These are phyloP conservation scores for Saururus chinensis DNA, from an alignment of 164 flowering plant species.

Conservation along the genomic window DNA sequence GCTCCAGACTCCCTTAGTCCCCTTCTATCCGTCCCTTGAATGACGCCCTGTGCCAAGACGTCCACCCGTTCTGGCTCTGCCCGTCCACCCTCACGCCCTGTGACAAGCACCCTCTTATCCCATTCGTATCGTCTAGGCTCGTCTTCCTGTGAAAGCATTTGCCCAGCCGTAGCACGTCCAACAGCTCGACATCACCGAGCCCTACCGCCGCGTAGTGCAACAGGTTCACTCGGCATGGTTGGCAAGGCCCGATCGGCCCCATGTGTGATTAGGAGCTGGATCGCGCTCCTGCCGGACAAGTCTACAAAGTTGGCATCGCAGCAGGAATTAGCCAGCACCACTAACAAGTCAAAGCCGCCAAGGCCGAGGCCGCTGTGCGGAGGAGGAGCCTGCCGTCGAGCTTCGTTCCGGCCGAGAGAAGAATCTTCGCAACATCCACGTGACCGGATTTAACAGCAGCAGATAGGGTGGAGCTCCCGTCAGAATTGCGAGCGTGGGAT, in stretches of 20 bases:
- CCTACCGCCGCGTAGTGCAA: slow-evolving; percentile 49
- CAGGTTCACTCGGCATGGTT: slow-evolving; percentile 41
- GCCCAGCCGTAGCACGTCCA: slow-evolving; percentile 30
- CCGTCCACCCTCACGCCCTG: slow-evolving; percentile 48
- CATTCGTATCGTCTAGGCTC: slow-evolving; percentile 31
- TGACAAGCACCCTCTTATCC: slow-evolving; percentile 39
- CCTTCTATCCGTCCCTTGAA: slow-evolving; percentile 53
- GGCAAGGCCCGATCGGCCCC: slow-evolving; percentile 28
- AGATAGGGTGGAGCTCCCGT: slow-evolving; percentile 26
- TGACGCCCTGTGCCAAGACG: slow-evolving; percentile 66
- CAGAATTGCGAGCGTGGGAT: slow-evolving; percentile 20
- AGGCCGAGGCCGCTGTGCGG: slow-evolving; percentile 36
- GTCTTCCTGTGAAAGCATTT: slow-evolving; percentile 56
- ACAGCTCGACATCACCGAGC: slow-evolving; percentile 29
- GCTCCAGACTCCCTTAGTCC: too few species aligned
- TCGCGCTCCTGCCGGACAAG: slow-evolving; percentile 30
- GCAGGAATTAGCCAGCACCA: slow-evolving; percentile 12
- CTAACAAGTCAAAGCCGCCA: slow-evolving; percentile 41
- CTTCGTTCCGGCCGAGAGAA: slow-evolving; percentile 18
- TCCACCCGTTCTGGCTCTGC: slow-evolving; percentile 75
- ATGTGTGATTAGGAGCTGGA: slow-evolving; percentile 24
- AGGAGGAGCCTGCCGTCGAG: slow-evolving; percentile 35
- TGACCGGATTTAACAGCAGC: slow-evolving; percentile 29
- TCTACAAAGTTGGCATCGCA: slow-evolving; percentile 25
- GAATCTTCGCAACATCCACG: slow-evolving; percentile 5